Conservation (phyloP, 257 asterid genomes). For the Capsicum rhomboideum region DNA sequence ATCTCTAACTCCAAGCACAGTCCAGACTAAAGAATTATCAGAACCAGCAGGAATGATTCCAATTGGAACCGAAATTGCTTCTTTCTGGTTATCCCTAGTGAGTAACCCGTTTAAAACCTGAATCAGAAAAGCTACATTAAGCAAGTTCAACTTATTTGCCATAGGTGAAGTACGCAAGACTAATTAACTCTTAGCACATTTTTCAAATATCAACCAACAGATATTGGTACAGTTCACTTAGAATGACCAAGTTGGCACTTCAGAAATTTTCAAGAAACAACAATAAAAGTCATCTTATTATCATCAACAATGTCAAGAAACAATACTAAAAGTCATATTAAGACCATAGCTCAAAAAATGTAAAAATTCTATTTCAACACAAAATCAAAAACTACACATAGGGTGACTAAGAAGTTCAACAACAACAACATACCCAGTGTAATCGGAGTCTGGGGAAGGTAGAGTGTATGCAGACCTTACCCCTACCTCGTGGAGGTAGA, state of each 20-base stretch:
- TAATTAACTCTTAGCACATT: not conserved
- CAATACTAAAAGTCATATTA: not conserved
- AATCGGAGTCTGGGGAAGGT: not conserved
- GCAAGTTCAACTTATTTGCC: not conserved
- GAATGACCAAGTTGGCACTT: not conserved
- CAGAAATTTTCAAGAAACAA: not conserved
- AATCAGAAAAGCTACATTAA: constrained; percentile 5
- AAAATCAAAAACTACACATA: not conserved
- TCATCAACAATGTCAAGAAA: not conserved
- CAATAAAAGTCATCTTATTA: not conserved
- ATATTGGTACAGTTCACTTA: not conserved
- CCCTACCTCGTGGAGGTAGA: not conserved
- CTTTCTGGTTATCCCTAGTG: constrained; percentile 86
- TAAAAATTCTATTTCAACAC: not conserved
- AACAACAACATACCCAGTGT: not conserved
- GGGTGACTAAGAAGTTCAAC: not conserved
- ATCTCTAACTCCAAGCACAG: constrained; percentile 97
- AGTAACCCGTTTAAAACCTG: constrained; percentile 97
- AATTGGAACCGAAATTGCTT: constrained; percentile 90
- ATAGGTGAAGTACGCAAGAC: not conserved
- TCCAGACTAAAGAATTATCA: constrained; percentile 95
- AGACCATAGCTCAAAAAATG: not conserved
- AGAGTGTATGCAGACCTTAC: not conserved
- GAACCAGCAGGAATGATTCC: constrained; percentile 99
- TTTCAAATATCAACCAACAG: not conserved